Conservation (phyloP, 371 early-diverging fungal species). For the Conidiobolus coronatus region DNA sequence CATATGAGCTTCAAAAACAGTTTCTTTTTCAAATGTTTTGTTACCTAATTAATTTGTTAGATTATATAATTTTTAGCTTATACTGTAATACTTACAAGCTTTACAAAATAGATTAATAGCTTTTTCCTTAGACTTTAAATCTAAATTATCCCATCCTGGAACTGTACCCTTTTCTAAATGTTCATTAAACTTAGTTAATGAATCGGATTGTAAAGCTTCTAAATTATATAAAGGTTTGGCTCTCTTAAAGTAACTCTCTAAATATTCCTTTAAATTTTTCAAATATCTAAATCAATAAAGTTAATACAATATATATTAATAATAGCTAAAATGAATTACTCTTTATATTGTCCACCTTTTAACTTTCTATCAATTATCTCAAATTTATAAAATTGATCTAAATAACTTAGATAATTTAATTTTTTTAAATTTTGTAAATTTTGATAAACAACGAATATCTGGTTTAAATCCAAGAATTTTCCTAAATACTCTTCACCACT, state of each 20-base stretch:
- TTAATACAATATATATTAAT: neutral
- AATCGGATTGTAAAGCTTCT: conserved; percentile 18
- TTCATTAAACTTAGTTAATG: conserved; percentile 25
- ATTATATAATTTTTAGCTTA: no score
- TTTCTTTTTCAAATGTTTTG: conserved; percentile 62
- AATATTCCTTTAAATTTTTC: conserved; percentile 28
- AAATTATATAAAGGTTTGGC: conserved; percentile 61
- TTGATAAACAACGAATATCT: neutral
- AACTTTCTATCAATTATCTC: conserved; percentile 27
- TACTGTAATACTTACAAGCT: conserved; percentile 29
- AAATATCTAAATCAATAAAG: conserved; percentile 29
- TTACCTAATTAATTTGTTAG: conserved; percentile 15
- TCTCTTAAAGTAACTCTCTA: conserved; percentile 49
- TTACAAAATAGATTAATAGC: conserved; percentile 37
- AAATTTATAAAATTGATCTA: conserved; percentile 43
- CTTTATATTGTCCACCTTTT: conserved; percentile 34
- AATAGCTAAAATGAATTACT: conserved; percentile 12
- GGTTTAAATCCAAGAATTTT: conserved; percentile 65
- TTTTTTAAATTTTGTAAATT: conserved; percentile 55
- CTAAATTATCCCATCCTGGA: conserved; percentile 31
- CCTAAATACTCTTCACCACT: conserved; percentile 83
- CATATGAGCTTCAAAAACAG: conserved; percentile 67
- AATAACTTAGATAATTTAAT: conserved; percentile 55
- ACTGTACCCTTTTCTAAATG: conserved; percentile 30
- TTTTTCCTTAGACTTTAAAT: conserved; percentile 13